Percentiles rank a stretch among this genome's conserved stretches.
phyloP scores from a whole-genome alignment of 495 filamentous ascomycete genomes.

The Podospora conica region DNA sequence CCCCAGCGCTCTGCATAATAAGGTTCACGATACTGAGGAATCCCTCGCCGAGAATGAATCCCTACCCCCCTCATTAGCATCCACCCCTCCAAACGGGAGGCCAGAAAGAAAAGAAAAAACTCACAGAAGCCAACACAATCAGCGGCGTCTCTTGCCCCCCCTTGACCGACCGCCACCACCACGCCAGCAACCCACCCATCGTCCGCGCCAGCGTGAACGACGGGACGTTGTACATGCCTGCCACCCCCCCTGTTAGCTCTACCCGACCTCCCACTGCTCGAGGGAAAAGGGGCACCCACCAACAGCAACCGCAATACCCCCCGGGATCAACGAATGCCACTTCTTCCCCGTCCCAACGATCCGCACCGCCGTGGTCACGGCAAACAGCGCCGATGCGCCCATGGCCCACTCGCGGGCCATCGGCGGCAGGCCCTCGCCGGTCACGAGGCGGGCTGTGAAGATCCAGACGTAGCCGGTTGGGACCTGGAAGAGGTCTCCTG shows the following conservation, averaged over 20 bases:
- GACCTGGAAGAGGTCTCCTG: conserved; percentile 83
- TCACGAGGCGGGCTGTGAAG: conserved; percentile 91
- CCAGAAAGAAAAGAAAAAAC: conserved; percentile 12
- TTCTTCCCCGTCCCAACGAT: conserved; percentile 40
- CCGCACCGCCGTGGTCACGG: conserved; percentile 59
- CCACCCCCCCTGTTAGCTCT: neutral
- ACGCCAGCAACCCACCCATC: conserved; percentile 75
- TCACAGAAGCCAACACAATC: conserved; percentile 51
- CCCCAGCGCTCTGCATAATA: conserved; percentile 67
- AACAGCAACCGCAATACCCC: conserved; percentile 92
- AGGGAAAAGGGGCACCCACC: conserved; percentile 38
- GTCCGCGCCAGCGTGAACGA: conserved; percentile 89
- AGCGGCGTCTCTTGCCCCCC: conserved; percentile 51
- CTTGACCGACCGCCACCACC: conserved; percentile 63
- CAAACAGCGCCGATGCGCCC: conserved; percentile 63
- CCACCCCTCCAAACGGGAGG: neutral
- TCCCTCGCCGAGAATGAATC: conserved; percentile 91
- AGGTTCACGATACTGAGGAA: conserved; percentile 90
- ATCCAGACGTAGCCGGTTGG: conserved; percentile 96
- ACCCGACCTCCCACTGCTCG: neutral
- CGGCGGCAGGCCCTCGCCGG: conserved; percentile 76
- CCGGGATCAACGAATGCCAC: conserved; percentile 64
- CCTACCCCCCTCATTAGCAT: conserved; percentile 30
- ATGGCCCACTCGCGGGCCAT: conserved; percentile 75
- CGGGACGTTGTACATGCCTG: conserved; percentile 94